Conservation (phyloP, 2,329 filamentous ascomycete species). For the Rhytidhysteron rufulum region DNA sequence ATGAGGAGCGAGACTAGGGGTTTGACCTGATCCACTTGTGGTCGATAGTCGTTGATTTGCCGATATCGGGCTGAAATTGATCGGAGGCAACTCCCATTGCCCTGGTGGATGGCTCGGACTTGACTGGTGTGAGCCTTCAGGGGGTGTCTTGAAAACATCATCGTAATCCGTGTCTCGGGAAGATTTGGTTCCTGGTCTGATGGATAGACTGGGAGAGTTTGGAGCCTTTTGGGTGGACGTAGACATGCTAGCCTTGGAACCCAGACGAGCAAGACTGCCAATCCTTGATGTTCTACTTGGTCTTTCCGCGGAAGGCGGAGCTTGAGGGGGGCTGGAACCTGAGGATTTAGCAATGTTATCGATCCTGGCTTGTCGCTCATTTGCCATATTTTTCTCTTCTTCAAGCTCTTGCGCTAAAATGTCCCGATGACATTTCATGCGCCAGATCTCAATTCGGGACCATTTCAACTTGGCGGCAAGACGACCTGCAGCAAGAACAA, state of each 20-base stretch:
- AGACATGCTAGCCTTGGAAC: constrained; percentile 33
- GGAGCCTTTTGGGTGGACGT: constrained; percentile 26
- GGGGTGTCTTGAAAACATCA: constrained; percentile 44
- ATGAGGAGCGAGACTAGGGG: constrained; percentile 25
- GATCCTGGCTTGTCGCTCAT: constrained; percentile 22
- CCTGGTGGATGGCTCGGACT: constrained; percentile 28
- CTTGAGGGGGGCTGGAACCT: constrained; percentile 9
- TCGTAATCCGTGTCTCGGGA: constrained; percentile 36
- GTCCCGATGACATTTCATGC: constrained; percentile 82
- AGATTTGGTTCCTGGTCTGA: constrained; percentile 32
- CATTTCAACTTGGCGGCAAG: constrained; percentile 88
- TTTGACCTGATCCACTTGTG: constrained; percentile 32
- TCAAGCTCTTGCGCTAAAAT: constrained; percentile 82
- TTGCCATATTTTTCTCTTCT: constrained; percentile 58
- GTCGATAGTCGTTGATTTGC: constrained; percentile 29
- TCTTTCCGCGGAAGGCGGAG: constrained; percentile 22
- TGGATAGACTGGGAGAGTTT: constrained; percentile 23
- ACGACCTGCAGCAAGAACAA: constrained; percentile 78
- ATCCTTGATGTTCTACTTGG: constrained; percentile 24
- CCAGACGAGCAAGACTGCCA: constrained; percentile 29
- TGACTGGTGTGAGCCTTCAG: constrained; percentile 38
- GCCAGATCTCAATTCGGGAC: constrained; percentile 93
- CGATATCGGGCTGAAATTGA: constrained; percentile 29
- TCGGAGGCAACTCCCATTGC: constrained; percentile 25
- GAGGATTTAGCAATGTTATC: constrained; percentile 21